Conservation (phyloP, 495 filamentous ascomycete genomes). For the Hypoxylon fuscum region DNA sequence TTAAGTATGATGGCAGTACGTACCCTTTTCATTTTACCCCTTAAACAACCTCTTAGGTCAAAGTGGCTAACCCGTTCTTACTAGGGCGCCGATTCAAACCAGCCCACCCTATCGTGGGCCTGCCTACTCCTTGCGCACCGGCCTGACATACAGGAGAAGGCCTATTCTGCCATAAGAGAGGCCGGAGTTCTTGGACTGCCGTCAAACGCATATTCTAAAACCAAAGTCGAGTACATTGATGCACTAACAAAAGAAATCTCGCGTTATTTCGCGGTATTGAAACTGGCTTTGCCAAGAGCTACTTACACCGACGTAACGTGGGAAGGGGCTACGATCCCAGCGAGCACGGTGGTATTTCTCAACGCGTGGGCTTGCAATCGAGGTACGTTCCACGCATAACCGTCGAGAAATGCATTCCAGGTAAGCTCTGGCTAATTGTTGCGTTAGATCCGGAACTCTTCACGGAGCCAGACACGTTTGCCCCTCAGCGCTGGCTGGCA, state of each 20-base stretch:
- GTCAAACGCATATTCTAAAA: constrained; percentile 72
- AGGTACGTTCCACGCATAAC: constrained; percentile 10
- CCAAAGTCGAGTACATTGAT: constrained; percentile 75
- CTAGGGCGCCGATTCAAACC: constrained; percentile 31
- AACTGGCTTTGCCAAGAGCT: constrained; percentile 72
- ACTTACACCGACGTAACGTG: constrained; percentile 71
- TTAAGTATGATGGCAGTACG: constrained; percentile 69
- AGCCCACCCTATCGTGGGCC: constrained; percentile 60
- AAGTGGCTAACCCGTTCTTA: too few species aligned
- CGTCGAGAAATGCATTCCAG: too few species aligned
- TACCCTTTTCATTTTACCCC: not conserved
- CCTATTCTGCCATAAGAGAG: constrained; percentile 69
- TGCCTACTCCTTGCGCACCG: constrained; percentile 74
- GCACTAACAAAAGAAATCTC: constrained; percentile 75
- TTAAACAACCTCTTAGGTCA: not conserved
- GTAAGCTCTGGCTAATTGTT: not conserved
- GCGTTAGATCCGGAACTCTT: constrained; percentile 67
- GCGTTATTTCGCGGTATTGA: constrained; percentile 78
- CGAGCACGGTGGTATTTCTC: constrained; percentile 74
- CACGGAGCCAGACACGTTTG: constrained; percentile 64
- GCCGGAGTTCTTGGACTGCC: constrained; percentile 72
- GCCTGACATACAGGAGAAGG: constrained; percentile 71
- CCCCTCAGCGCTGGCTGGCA: constrained; percentile 72
- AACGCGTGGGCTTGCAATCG: constrained; percentile 30
- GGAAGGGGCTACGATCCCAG: constrained; percentile 66